These are phyloP conservation scores for Alternaria sp. DNA, from an alignment of 2,329 filamentous ascomycete species.

Conservation along the genomic window DNA sequence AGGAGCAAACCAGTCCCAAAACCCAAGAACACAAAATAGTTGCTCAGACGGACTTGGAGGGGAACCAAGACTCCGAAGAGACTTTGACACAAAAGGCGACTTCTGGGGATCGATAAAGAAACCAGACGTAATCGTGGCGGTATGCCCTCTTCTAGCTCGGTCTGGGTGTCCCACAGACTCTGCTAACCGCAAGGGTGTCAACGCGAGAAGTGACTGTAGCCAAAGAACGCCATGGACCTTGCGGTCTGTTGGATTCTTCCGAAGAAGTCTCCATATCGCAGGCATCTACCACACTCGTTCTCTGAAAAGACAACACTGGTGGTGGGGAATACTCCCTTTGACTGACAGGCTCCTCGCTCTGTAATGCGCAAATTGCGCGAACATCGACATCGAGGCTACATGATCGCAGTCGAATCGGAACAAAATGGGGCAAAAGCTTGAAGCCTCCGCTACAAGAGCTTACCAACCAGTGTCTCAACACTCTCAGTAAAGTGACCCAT, in stretches of 20 bases:
- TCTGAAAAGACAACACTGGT: constrained; percentile 29
- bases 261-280: constrained; percentile 23
- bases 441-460: constrained; percentile 16
- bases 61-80: constrained; percentile 10
- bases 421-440: constrained; percentile 11
- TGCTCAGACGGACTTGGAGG: constrained; percentile 3
- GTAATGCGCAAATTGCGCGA: constrained; percentile 8
- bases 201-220: constrained; percentile 13
- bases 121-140: background rate
- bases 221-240: constrained; percentile 31
- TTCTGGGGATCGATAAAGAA: background rate
- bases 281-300: constrained; percentile 25
- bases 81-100: constrained; percentile 1
- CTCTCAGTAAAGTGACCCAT: background rate
- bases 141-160: background rate
- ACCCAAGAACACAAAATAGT: constrained; percentile 10
- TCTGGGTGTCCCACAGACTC: constrained; percentile 6
- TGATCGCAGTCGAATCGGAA: constrained; percentile 9
- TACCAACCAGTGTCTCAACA: constrained; percentile 14
- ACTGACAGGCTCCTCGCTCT: constrained; percentile 8
- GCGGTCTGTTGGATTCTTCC: constrained; percentile 27
- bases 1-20: constrained; percentile 15
- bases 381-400: background rate
- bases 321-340: constrained; percentile 20
- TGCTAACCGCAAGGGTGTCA: background rate